These are phyloP conservation scores for Cucumis hystrix DNA, from an alignment of 306 rosid genomes.

Conservation along the genomic window DNA sequence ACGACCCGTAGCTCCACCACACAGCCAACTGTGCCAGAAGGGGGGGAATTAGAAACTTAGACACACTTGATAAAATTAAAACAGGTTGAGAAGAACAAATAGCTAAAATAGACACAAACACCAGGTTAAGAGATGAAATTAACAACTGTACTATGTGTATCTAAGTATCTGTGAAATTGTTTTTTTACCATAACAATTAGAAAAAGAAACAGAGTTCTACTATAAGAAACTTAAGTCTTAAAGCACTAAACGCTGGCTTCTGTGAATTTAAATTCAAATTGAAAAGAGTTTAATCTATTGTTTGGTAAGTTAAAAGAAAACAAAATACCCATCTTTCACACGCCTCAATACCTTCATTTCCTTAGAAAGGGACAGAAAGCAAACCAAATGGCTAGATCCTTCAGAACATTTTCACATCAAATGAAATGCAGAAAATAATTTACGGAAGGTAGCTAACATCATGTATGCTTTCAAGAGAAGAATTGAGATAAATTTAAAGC, in stretches of 20 bases:
- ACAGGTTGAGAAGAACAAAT: background rate
- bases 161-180: background rate
- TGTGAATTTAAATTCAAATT: background rate
- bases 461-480: background rate
- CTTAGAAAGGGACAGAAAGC: background rate
- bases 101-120: background rate
- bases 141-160: no score
- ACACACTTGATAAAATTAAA: background rate
- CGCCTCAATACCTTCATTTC: background rate
- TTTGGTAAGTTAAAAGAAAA: background rate
- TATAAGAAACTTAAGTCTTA: background rate
- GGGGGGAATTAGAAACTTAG: background rate
- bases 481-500: background rate
- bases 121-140: background rate
- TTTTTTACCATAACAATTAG: background rate
- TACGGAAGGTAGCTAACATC: background rate
- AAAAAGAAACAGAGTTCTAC: background rate
- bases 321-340: background rate
- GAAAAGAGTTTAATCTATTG: background rate
- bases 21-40: conserved; percentile 77
- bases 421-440: background rate
- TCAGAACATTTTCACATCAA: background rate
- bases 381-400: background rate
- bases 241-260: background rate
- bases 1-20: conserved; percentile 93